Conservation (phyloP, 352 stramenopile species). For the Globisporangium sylvaticum region DNA sequence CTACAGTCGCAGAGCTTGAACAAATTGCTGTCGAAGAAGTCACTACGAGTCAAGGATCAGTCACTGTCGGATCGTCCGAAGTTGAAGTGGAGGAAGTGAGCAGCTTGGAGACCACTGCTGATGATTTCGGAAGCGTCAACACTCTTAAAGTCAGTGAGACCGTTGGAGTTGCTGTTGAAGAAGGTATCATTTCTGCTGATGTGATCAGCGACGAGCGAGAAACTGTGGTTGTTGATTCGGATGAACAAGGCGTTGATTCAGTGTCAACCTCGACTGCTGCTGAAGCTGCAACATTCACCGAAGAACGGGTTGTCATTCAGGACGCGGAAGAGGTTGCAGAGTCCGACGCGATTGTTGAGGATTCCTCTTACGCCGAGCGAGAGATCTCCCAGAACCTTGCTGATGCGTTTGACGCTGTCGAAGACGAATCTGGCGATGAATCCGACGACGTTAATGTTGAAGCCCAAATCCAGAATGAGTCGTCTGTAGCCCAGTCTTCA, state of each 20-base stretch:
- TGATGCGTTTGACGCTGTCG: conserved; percentile 9
- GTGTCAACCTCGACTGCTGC: neutral
- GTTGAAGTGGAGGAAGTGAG: neutral
- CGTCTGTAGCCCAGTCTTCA: neutral
- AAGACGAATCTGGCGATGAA: conserved; percentile 7
- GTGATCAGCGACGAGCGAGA: neutral
- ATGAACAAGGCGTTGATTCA: conserved; percentile 3
- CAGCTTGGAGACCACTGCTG: neutral
- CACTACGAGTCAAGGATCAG: neutral
- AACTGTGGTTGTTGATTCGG: neutral
- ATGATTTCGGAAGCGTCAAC: neutral
- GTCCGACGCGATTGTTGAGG: neutral
- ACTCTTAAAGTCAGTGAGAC: neutral
- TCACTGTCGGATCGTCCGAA: neutral
- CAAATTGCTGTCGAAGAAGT: neutral
- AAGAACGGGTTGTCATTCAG: neutral
- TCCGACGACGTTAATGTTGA: neutral
- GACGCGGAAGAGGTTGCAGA: neutral
- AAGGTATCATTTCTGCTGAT: neutral
- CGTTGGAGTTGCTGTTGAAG: neutral
- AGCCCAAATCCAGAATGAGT: neutral
- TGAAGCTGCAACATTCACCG: neutral
- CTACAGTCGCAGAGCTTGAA: neutral
- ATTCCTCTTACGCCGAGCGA: neutral
- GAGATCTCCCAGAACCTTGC: conserved; percentile 9